Conservation (phyloP, 257 asterid species). For the Ballota nigra region DNA sequence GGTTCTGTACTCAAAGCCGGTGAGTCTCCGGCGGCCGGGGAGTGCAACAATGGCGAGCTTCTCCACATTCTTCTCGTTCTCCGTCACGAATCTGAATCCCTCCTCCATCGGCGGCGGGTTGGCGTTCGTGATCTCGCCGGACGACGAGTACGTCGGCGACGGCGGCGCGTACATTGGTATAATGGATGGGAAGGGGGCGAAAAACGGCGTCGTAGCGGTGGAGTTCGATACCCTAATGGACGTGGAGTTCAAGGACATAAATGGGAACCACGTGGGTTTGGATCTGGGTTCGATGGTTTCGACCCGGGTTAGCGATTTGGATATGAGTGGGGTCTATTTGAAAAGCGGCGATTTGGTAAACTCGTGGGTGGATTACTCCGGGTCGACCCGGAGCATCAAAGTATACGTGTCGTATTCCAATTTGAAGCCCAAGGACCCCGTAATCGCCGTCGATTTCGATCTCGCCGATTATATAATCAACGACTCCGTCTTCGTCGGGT, state of each 20-base stretch:
- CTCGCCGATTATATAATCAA: slow-evolving; percentile 40
- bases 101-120: slow-evolving; percentile 87
- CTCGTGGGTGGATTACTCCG: slow-evolving; percentile 88
- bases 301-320: slow-evolving; percentile 48
- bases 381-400: slow-evolving; percentile 39
- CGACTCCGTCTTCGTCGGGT: slow-evolving; percentile 69
- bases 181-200: slow-evolving; percentile 33
- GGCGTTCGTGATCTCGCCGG: slow-evolving; percentile 72
- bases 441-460: slow-evolving; percentile 47
- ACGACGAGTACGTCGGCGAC: slow-evolving; percentile 60
- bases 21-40: slow-evolving; percentile 58
- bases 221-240: slow-evolving; percentile 89
- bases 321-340: slow-evolving; percentile 44
- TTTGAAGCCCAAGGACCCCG: slow-evolving; percentile 60
- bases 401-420: slow-evolving; percentile 65
- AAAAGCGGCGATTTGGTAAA: slow-evolving; percentile 64
- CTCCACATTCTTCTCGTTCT: slow-evolving; percentile 82
- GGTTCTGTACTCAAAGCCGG: slow-evolving; percentile 58
- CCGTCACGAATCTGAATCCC: slow-evolving; percentile 65
- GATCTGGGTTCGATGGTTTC: slow-evolving; percentile 77
- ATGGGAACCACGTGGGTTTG: slow-evolving; percentile 86
- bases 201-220: slow-evolving; percentile 59
- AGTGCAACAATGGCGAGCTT: slow-evolving; percentile 45
- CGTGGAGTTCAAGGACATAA: slow-evolving; percentile 64
- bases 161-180: slow-evolving; percentile 73